phyloP scores from a whole-genome alignment of 139 green algal genomes.

The Raphidocelis subcapitata region DNA sequence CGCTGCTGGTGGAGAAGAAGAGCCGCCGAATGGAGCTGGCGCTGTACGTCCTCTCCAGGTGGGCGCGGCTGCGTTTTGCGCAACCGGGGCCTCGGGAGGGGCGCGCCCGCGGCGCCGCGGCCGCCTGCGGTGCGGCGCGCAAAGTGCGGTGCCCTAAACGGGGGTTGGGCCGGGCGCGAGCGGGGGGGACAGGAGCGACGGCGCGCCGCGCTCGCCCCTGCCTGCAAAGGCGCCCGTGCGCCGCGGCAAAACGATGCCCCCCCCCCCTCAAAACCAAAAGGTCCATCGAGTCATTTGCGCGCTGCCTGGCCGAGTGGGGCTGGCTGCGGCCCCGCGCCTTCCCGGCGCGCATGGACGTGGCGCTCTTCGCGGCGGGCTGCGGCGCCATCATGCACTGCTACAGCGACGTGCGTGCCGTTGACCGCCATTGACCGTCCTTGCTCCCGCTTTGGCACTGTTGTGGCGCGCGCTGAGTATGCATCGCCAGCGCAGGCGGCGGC shows the following conservation, averaged over 20 bases:
- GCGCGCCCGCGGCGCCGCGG: too few relatives aligned
- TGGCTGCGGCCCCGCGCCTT: conserved; percentile 15
- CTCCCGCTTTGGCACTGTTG: not conserved
- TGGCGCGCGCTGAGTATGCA: not conserved
- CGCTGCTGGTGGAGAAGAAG: conserved; percentile 91
- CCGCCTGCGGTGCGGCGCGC: too few relatives aligned
- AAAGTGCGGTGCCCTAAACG: too few relatives aligned
- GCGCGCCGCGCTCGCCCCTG: too few relatives aligned
- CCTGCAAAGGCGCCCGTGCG: too few relatives aligned
- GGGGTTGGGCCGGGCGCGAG: too few relatives aligned
- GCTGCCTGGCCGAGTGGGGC: conserved; percentile 51
- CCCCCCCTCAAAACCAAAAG: not conserved
- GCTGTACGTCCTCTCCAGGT: conserved; percentile 72
- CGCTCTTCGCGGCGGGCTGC: conserved; percentile 75
- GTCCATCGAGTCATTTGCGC: conserved; percentile 68
- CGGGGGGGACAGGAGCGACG: too few relatives aligned
- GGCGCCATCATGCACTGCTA: conserved; percentile 93
- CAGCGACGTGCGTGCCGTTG: conserved; percentile 42
- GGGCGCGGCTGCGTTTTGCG: conserved; percentile 29
- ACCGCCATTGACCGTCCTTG: too few relatives aligned
- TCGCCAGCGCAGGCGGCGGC: too few relatives aligned
- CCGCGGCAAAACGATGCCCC: too few relatives aligned
- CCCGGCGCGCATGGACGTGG: conserved; percentile 68
- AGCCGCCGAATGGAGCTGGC: conserved; percentile 92
- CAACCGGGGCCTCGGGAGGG: too few relatives aligned